Evolutionary conservation across 768 basidiomycete species (phyloP), one percentile per base, ranked within the genome.

Genomic region (Sporobolomyces roseus): DNA sequence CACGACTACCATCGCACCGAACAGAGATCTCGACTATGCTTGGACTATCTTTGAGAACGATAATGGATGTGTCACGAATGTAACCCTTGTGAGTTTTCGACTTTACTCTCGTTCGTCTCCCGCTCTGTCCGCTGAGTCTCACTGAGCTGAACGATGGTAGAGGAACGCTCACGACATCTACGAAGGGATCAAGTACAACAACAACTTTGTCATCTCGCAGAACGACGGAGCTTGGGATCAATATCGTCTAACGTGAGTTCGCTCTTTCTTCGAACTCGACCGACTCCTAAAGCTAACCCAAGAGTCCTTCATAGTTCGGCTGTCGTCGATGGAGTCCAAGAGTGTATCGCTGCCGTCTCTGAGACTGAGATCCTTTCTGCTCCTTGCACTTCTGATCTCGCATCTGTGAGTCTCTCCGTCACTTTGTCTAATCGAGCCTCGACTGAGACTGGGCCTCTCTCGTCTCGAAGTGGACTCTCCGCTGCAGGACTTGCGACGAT

Each of bases 141-240:
- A 32, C 43, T 32, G 14, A 17, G 27, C 6, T n/a, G 8, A 46
- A 38, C n/a, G n/a, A n/a, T n/a, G n/a, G n/a, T 25, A 54, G 54
- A 8, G 54, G 5, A 56, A 41, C 36, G 56, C 56, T 3, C 56
- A 59, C 29, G 56, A 59, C 30, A 59, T 59, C 43, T 59, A 59
- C 43, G 56, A 59, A 59, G 56, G 56, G 4, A 30, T 59, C 43
- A 59, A 59, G 29, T 59, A 59, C 56, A 59, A 59, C 56, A 59
- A 59, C 56, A 59, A 59, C 29, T 59, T 30, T 32, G 56, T 59
- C 41, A 46, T 59, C 27, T 59, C 56, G n/a, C 56, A 59, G 46
- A 16, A 12, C 4, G 2, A 16, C 27, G 32, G 29, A 10, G 27
- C 13, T 21, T 19, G 25, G 14, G 46, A 59, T 30, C 27, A 59